These are phyloP conservation scores for Cucurbita pepo DNA, from an alignment of 306 rosid genomes.

Conservation along the genomic window DNA sequence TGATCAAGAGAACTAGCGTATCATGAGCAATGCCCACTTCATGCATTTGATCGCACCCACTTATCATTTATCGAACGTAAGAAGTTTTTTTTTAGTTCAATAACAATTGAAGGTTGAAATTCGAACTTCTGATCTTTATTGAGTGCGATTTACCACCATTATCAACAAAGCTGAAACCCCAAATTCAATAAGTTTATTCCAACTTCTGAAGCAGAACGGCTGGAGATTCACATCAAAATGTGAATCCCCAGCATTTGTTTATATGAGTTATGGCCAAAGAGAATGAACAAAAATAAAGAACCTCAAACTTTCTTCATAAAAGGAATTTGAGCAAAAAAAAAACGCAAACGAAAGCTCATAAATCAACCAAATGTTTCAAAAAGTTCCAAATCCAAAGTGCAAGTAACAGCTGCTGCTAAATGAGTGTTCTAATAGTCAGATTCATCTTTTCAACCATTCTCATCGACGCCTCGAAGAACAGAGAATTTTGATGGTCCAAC, in stretches of 20 bases:
- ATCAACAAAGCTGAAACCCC: not conserved
- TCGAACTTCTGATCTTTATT: no score
- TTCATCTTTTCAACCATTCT: conserved; percentile 19
- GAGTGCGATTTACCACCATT: not conserved
- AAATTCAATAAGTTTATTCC: not conserved
- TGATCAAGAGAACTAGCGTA: no score
- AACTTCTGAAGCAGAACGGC: not conserved
- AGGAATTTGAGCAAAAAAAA: conserved; percentile 6
- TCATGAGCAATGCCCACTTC: no score
- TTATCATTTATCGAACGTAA: not conserved
- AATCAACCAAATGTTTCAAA: conserved; percentile 20
- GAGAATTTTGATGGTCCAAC: conserved; percentile 60
- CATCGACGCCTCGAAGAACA: conserved; percentile 23
- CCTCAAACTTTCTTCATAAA: conserved; percentile 5
- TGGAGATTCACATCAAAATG: not conserved
- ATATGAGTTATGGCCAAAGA: not conserved
- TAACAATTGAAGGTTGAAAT: no score
- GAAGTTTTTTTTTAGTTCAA: no score
- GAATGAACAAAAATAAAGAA: not conserved
- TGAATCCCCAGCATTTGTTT: not conserved
- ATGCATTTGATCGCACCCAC: not conserved
- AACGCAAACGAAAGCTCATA: conserved; percentile 12
- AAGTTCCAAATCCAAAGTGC: conserved; percentile 8
- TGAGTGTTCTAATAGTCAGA: conserved; percentile 18
- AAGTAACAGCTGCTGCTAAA: conserved; percentile 12